Conservation (phyloP, 345 rosid species). For the Orychophragmus violaceus region DNA sequence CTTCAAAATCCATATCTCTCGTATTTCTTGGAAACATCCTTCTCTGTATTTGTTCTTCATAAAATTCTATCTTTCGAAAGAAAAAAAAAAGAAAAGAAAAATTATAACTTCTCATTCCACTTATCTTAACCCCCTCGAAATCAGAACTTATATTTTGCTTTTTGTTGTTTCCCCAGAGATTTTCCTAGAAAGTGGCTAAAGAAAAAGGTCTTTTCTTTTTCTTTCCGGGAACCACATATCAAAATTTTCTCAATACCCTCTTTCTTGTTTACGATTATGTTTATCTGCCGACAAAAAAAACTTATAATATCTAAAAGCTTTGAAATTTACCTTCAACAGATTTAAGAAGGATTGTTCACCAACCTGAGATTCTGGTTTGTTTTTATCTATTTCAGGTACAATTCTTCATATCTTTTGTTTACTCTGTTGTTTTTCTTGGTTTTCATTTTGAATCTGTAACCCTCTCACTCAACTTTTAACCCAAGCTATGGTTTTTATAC, state of each 20-base stretch:
- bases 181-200: neutral
- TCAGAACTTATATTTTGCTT: neutral
- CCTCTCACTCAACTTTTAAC: neutral
- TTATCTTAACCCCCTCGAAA: slow-evolving; percentile 4
- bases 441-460: neutral
- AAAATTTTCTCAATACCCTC: neutral
- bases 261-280: neutral
- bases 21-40: slow-evolving; percentile 17
- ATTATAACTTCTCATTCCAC: neutral
- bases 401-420: neutral
- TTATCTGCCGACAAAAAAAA: too few species aligned
- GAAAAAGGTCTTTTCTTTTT: neutral
- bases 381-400: slow-evolving; percentile 8
- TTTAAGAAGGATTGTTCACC: neutral
- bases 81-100: neutral
- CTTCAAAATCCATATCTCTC: neutral
- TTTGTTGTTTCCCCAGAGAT: slow-evolving; percentile 10
- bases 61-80: neutral
- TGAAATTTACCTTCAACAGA: neutral
- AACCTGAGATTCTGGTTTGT: neutral
- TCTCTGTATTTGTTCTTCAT: slow-evolving; percentile 19
- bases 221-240: neutral
- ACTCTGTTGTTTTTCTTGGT: neutral
- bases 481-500: neutral
- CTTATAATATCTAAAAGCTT: neutral